A percentile compares a stretch with the other conserved stretches of the same genome.
Evolutionary conservation across 495 filamentous ascomycete species (phyloP).

Genomic region (Elasticomyces elasticus): DNA sequence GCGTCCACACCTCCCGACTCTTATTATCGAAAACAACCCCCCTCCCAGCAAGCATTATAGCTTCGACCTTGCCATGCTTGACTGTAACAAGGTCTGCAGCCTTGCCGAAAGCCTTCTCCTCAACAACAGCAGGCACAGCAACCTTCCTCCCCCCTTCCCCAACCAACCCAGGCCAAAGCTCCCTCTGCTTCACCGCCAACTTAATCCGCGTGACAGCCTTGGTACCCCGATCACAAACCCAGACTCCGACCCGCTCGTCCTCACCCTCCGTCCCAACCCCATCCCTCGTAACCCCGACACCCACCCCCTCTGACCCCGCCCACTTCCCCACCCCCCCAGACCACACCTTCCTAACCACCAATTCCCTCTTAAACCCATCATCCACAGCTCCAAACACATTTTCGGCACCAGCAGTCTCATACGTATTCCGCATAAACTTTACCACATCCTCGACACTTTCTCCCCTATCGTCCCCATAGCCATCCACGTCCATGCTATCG

Average conservation of each 20-base stretch:
- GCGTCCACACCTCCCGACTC: background rate
- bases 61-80: background rate
- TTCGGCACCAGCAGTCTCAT: constrained; percentile 18
- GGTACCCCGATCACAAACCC: constrained; percentile 9
- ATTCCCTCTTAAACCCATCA: constrained; percentile 10
- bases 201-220: constrained; percentile 3
- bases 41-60: background rate
- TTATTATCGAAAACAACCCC: constrained; percentile 1
- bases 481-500: constrained; percentile 18
- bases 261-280: constrained; percentile 5
- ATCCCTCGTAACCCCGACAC: too few relatives aligned
- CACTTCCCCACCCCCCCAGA: constrained; percentile 8
- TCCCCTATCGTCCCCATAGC: background rate
- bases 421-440: constrained; percentile 14
- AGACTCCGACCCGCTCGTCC: constrained; percentile 10
- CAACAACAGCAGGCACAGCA: background rate
- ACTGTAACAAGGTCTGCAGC: background rate
- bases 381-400: constrained; percentile 11
- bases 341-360: constrained; percentile 18
- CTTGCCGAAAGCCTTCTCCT: background rate
- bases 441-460: constrained; percentile 12
- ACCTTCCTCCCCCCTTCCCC: background rate
- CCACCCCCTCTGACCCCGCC: constrained; percentile 2
- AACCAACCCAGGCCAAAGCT: constrained; percentile 9
- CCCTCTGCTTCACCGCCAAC: constrained; percentile 7